Evolutionary conservation across 495 filamentous ascomycete species (phyloP), one percentile per base, ranked within the genome.

Genomic region (Penicillium paradoxum): DNA sequence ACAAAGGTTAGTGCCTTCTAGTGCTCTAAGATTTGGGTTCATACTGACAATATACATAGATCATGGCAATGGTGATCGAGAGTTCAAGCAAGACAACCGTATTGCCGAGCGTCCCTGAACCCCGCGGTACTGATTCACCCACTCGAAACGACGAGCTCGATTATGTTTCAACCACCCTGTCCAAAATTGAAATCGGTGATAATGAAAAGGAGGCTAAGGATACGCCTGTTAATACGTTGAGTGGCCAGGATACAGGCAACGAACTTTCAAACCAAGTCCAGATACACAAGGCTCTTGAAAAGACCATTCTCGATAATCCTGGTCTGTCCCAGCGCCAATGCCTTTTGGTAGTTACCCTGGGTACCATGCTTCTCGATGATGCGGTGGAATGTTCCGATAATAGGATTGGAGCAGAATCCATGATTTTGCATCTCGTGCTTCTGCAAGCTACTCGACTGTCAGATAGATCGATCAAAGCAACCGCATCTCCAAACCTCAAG

Each of bases 61-160:
- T 46, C 10, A 76, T 81, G 64, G 70, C 73, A 0, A 74, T 76
- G 68, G 69, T 81, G 19, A 59, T 81, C 14, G 77, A 82, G 21
- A 32, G 30, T 11, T 46, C 44, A 7, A 34, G n/a, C 1, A 46
- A n/a, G 21, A 21, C 29, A 14, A 22, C 13, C 18, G 11, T 13
- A 19, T 32, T 46, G n/a, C 4, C 44, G 18, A 17, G 11, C 9
- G 1, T 4, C 14, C 13, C 30, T 8, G 44, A 34, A n/a, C 21
- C 29, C n/a, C 17, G 32, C 13, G 19, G 17, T 22, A 0, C 41
- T 9, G 7, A 11, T 3, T 10, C 7, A 15, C 6, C 11, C 36
- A 10, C 2, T 39, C 36, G 15, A 39, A 10, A 39, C 17, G 7
- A 2, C 10, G 36, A 18, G 8, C 22, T 14, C 6, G n/a, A 43